Conservation (phyloP, 495 filamentous ascomycete genomes). For the Daldinia caldariorum region DNA sequence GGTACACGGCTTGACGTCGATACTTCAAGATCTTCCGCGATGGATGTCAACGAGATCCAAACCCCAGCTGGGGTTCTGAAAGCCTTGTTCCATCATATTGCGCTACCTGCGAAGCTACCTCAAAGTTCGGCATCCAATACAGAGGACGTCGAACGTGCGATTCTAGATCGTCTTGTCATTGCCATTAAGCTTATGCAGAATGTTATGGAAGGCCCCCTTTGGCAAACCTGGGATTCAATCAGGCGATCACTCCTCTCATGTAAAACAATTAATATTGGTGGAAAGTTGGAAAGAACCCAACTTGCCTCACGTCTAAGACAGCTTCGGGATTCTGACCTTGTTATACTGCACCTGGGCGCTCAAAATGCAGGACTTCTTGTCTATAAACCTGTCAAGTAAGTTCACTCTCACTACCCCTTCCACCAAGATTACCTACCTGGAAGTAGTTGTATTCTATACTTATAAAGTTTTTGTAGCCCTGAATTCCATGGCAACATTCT, state of each 20-base stretch:
- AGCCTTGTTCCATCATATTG: conserved; percentile 52
- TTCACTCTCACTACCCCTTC: conserved; percentile 9
- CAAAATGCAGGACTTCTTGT: conserved; percentile 67
- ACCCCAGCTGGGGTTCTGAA: conserved; percentile 26
- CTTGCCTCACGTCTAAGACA: conserved; percentile 49
- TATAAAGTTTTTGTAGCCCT: conserved; percentile 18
- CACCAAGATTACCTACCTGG: too few relatives aligned
- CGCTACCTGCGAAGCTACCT: conserved; percentile 57
- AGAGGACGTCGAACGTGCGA: conserved; percentile 48
- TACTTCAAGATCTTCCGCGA: not conserved
- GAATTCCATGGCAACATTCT: conserved; percentile 34
- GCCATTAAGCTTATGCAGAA: conserved; percentile 47
- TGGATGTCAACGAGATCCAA: conserved; percentile 9
- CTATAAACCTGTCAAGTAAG: conserved; percentile 53
- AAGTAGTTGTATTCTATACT: conserved; percentile 1
- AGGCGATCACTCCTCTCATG: conserved; percentile 47
- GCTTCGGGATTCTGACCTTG: conserved; percentile 44
- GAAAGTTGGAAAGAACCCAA: conserved; percentile 50
- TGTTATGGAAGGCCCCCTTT: conserved; percentile 25
- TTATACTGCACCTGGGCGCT: conserved; percentile 59
- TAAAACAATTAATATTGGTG: conserved; percentile 45
- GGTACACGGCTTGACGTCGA: not conserved
- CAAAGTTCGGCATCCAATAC: conserved; percentile 50
- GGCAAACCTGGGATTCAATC: conserved; percentile 48
- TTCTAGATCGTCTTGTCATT: conserved; percentile 50